phyloP scores from a whole-genome alignment of 805 yeast genomes.

The Yarrowia osloensis region DNA sequence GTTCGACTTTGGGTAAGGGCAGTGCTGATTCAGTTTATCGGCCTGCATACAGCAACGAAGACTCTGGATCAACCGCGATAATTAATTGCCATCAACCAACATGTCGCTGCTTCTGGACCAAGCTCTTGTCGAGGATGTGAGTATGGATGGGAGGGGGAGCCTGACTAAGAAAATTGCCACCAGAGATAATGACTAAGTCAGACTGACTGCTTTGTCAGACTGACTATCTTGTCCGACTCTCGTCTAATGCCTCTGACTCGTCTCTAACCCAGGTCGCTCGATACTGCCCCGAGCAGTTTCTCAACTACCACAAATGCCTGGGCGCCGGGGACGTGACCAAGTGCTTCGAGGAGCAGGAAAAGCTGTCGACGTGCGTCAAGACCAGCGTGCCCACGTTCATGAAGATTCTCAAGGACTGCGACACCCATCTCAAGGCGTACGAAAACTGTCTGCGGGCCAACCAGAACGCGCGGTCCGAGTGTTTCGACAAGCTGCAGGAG shows the following conservation, averaged over 20 bases:
- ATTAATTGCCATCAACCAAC: conserved; percentile 2
- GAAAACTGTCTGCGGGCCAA: conserved; percentile 62
- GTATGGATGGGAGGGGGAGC: conserved; percentile 33
- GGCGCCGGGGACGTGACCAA: conserved; percentile 52
- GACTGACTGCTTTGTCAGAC: too few species aligned
- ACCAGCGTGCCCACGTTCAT: conserved; percentile 68
- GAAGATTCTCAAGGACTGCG: conserved; percentile 64
- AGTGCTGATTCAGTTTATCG: background rate
- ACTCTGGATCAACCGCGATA: background rate
- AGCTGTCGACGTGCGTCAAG: conserved; percentile 64
- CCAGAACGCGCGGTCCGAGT: conserved; percentile 50
- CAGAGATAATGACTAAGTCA: too few species aligned
- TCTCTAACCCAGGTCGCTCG: conserved; percentile 54
- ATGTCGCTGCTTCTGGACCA: conserved; percentile 64
- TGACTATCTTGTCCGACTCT: too few species aligned
- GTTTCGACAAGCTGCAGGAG: conserved; percentile 55
- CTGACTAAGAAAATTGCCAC: too few species aligned
- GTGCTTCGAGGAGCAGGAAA: conserved; percentile 59
- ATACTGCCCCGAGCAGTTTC: conserved; percentile 70
- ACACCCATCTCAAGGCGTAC: conserved; percentile 58
- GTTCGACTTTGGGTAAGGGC: background rate
- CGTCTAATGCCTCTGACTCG: too few species aligned
- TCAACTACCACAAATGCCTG: conserved; percentile 74
- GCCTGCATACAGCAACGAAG: conserved; percentile 7
- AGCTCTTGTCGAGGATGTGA: conserved; percentile 69